Percentiles rank a stretch among this genome's conserved stretches.
These are phyloP conservation scores for Blastomyces percursus DNA, from an alignment of 2,329 filamentous ascomycete species.

Conservation along the genomic window DNA sequence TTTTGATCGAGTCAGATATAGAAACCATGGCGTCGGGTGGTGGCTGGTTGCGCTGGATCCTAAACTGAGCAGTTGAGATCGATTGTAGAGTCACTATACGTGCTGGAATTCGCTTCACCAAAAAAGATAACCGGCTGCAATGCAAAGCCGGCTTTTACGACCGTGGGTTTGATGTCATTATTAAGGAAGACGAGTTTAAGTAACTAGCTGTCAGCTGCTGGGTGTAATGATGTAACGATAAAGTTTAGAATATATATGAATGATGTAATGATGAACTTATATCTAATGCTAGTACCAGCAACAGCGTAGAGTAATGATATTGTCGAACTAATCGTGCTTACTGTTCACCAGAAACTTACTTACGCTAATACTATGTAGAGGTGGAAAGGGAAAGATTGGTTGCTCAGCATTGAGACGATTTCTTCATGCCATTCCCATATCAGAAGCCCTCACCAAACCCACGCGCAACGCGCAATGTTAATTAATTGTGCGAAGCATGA, in stretches of 20 bases:
- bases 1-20: slow-evolving; percentile 29
- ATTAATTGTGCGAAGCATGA: too few relatives aligned
- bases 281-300: not conserved
- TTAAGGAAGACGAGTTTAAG: not conserved
- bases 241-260: not conserved
- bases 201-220: not conserved
- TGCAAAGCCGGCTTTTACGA: not conserved
- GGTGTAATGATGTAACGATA: not conserved
- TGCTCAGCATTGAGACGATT: too few relatives aligned
- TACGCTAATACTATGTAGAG: too few relatives aligned
- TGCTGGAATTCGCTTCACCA: not conserved
- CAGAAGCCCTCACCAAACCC: too few relatives aligned
- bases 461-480: too few relatives aligned
- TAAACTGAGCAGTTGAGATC: not conserved
- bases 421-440: too few relatives aligned
- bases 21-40: slow-evolving; percentile 10
- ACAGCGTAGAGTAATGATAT: not conserved
- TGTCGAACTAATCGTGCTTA: too few relatives aligned
- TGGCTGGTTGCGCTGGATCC: not conserved
- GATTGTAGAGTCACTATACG: not conserved
- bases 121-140: not conserved
- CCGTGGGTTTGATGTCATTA: not conserved
- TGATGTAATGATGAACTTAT: not conserved
- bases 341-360: too few relatives aligned
- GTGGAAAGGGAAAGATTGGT: too few relatives aligned